These are phyloP conservation scores for Candida insectorum DNA, from an alignment of 805 yeast species.

Conservation along the genomic window DNA sequence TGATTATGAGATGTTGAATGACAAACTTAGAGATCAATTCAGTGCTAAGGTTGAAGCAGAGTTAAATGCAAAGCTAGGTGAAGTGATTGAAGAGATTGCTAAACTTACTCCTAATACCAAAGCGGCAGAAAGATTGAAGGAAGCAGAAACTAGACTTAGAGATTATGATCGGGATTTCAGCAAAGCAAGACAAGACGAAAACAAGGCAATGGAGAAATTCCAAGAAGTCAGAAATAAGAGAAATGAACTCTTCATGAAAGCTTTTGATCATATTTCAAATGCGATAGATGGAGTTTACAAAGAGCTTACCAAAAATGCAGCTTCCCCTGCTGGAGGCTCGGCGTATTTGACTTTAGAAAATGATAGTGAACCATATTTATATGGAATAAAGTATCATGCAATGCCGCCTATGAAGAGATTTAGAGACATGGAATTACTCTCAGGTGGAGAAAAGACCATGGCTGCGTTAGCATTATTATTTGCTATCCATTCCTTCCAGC, in stretches of 20 bases:
- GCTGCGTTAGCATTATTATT: constrained; percentile 93
- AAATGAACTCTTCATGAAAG: constrained; percentile 59
- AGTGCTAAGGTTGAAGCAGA: constrained; percentile 38
- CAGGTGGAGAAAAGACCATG: constrained; percentile 96
- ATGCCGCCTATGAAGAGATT: constrained; percentile 96
- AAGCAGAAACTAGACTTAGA: constrained; percentile 57
- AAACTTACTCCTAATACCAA: constrained; percentile 74
- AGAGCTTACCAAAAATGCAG: constrained; percentile 72
- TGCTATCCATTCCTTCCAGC: constrained; percentile 86
- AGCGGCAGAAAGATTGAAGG: constrained; percentile 72
- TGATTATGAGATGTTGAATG: constrained; percentile 49
- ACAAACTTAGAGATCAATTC: constrained; percentile 40
- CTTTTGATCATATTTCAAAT: constrained; percentile 72
- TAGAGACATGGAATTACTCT: constrained; percentile 84
- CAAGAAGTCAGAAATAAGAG: constrained; percentile 58
- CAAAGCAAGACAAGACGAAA: constrained; percentile 58
- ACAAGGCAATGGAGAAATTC: constrained; percentile 51
- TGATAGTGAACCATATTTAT: constrained; percentile 82
- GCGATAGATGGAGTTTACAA: constrained; percentile 76
- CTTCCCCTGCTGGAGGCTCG: constrained; percentile 85
- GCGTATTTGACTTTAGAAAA: constrained; percentile 85
- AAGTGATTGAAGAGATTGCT: constrained; percentile 36
- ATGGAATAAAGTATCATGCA: constrained; percentile 86
- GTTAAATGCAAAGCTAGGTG: constrained; percentile 29
- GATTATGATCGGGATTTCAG: constrained; percentile 65